Percentiles rank a stretch among this genome's conserved stretches.
Evolutionary conservation across 2,329 filamentous ascomycete genomes (phyloP).

Genomic region (Microascus cirrosus): DNA sequence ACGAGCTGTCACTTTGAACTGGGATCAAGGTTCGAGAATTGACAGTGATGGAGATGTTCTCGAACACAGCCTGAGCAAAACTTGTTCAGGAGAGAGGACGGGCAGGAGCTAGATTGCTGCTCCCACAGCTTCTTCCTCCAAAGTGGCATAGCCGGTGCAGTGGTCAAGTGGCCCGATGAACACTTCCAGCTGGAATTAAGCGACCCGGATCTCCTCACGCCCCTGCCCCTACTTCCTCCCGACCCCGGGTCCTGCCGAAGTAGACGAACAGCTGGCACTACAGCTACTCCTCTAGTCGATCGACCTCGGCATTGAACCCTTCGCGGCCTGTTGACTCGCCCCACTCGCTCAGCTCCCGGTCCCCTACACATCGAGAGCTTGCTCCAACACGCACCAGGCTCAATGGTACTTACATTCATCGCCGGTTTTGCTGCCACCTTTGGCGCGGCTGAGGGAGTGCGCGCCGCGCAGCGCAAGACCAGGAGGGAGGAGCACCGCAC

Average conservation of each 20-base stretch:
- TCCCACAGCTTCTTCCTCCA: no score
- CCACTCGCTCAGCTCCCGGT: neutral
- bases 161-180: no score
- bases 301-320: no score
- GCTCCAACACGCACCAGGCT: neutral
- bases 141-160: no score
- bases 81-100: no score
- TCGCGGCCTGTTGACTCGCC: neutral
- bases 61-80: neutral
- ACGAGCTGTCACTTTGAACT: no score
- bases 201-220: no score
- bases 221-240: no score
- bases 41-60: neutral
- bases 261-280: no score
- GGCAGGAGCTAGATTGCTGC: no score
- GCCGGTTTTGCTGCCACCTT: slow-evolving; percentile 30
- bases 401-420: slow-evolving; percentile 19
- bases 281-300: neutral
- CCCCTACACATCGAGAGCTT: neutral
- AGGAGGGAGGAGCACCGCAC: slow-evolving; percentile 34
- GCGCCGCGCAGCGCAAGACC: slow-evolving; percentile 31
- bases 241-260: no score
- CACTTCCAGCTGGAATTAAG: no score
- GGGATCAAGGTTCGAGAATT: neutral
- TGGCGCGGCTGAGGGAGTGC: slow-evolving; percentile 33